These are phyloP conservation scores for Saccharum officinarum DNA, from an alignment of 176 grass and related monocot species.

Conservation along the genomic window DNA sequence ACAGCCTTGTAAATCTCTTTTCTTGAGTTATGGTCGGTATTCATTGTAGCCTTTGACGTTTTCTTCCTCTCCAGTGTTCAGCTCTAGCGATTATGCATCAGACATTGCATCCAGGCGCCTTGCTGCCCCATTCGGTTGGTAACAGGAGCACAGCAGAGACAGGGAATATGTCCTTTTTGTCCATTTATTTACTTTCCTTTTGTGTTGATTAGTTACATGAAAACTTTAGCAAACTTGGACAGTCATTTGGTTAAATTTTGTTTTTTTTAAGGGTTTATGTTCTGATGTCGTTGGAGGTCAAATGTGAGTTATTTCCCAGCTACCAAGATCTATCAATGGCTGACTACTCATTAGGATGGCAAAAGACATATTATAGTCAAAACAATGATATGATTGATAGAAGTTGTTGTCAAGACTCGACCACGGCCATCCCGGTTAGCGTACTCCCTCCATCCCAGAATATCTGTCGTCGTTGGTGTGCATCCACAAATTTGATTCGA, in stretches of 20 bases:
- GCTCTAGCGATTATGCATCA: background rate
- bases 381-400: background rate
- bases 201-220: background rate
- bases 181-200: background rate
- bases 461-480: too few species aligned
- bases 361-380: background rate
- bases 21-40: background rate
- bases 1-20: background rate
- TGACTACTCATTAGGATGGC: background rate
- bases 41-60: background rate
- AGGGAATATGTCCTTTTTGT: background rate
- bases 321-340: background rate
- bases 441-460: too few species aligned
- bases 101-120: conserved; percentile 8
- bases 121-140: background rate
- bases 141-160: background rate
- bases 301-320: background rate
- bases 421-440: background rate
- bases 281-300: background rate
- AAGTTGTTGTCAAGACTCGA: conserved; percentile 4
- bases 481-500: too few species aligned
- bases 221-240: background rate
- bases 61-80: conserved; percentile 1
- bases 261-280: background rate
- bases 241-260: background rate